Conservation (phyloP, 306 rosid genomes). For the Trifolium pratense region DNA sequence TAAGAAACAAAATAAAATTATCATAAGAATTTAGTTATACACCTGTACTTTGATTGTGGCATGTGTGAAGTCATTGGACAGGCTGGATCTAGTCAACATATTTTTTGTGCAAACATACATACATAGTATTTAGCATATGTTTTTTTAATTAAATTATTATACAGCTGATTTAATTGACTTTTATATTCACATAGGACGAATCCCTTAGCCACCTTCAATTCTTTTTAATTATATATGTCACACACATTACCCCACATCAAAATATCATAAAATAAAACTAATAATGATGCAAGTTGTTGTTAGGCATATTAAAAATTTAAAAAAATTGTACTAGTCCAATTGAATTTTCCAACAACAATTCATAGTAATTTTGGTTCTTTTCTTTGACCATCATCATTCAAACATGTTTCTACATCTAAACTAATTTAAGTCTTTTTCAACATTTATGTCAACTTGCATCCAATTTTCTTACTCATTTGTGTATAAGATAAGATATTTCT, state of each 20-base stretch:
- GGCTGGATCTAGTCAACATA: constrained; percentile 49
- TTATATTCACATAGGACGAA: constrained; percentile 16
- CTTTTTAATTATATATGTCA: constrained; percentile 2
- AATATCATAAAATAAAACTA: neutral
- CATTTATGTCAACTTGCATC: constrained; percentile 40
- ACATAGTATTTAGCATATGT: constrained; percentile 31
- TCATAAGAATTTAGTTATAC: constrained; percentile 6
- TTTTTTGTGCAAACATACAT: neutral
- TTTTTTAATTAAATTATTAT: constrained; percentile 7
- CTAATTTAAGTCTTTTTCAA: constrained; percentile 40
- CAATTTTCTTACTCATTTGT: constrained; percentile 1
- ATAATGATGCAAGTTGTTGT: constrained; percentile 39
- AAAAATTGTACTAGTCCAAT: constrained; percentile 11
- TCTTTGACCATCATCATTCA: constrained; percentile 49
- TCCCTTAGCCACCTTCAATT: constrained; percentile 42
- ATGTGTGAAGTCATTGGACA: constrained; percentile 26
- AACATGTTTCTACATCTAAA: constrained; percentile 40
- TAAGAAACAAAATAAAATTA: neutral
- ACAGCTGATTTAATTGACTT: constrained; percentile 52
- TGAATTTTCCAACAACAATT: constrained; percentile 34
- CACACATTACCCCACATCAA: constrained; percentile 24
- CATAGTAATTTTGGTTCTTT: constrained; percentile 41
- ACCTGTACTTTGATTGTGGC: neutral
- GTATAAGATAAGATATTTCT: constrained; percentile 21
- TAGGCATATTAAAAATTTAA: constrained; percentile 22